These are phyloP conservation scores for Pichia ethanolica DNA, from an alignment of 805 yeast species.

Conservation along the genomic window DNA sequence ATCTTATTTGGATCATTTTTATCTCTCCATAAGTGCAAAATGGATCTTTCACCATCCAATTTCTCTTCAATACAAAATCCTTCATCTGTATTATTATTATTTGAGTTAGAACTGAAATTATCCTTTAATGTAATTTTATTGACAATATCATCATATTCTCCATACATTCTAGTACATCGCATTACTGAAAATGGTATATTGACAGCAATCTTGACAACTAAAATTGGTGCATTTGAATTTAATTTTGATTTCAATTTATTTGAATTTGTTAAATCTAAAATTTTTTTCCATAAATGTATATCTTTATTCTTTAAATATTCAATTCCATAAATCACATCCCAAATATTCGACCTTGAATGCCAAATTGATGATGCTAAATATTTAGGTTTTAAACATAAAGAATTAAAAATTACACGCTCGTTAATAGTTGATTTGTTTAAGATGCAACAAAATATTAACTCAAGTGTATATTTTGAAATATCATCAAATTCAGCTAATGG, in stretches of 20 bases:
- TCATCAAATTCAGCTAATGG: background rate
- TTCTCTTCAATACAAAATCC: conserved; percentile 77
- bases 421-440: background rate
- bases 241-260: conserved; percentile 16
- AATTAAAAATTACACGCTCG: conserved; percentile 4
- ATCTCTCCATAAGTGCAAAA: conserved; percentile 56
- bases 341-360: conserved; percentile 7
- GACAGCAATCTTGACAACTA: conserved; percentile 28
- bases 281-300: conserved; percentile 57
- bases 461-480: background rate
- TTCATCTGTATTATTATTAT: background rate
- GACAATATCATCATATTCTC: conserved; percentile 45
- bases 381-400: conserved; percentile 3
- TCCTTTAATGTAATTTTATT: conserved; percentile 31
- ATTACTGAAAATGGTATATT: conserved; percentile 69
- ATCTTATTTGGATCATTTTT: conserved; percentile 33
- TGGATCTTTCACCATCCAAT: conserved; percentile 87
- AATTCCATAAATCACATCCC: conserved; percentile 12
- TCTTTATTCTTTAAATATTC: conserved; percentile 7
- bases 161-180: conserved; percentile 50
- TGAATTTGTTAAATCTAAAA: conserved; percentile 36
- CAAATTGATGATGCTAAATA: conserved; percentile 5
- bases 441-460: background rate
- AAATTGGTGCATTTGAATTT: background rate
- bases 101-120: background rate